A percentile compares a stretch with the other conserved stretches of the same genome.
Evolutionary conservation across 78 protist species (phyloP).

Genomic region (Protostelium mycophagum): DNA sequence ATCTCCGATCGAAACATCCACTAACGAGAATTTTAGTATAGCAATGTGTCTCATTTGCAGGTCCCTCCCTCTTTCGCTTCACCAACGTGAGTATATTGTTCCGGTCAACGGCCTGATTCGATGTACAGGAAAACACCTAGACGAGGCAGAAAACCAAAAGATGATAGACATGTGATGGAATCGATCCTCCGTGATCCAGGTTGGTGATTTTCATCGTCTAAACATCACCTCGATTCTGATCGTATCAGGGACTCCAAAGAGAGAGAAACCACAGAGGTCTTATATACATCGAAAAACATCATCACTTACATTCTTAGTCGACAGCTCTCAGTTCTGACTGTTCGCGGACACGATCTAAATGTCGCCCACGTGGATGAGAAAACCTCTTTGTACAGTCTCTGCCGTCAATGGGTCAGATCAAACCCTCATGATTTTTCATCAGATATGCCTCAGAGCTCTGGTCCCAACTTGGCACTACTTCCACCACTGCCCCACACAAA

Average conservation of each 20-base stretch:
- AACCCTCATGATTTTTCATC: neutral
- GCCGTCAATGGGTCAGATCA: neutral
- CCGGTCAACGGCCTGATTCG: neutral
- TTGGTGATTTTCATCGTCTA: neutral
- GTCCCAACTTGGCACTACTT: neutral
- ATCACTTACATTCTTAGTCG: neutral
- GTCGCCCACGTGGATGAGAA: neutral
- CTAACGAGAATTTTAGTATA: neutral
- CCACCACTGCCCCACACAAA: neutral
- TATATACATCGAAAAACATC: neutral
- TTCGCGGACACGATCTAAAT: neutral
- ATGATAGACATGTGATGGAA: neutral
- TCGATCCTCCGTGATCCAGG: neutral
- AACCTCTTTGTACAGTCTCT: neutral
- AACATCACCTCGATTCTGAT: neutral
- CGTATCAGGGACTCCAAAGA: neutral
- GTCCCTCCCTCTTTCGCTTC: neutral
- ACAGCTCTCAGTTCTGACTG: neutral
- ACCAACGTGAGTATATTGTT: neutral
- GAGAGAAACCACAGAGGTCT: neutral
- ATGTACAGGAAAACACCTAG: neutral
- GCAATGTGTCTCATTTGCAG: neutral
- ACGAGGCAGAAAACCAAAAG: neutral
- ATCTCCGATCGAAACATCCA: neutral
- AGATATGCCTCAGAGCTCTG: neutral